phyloP scores from a whole-genome alignment of 1,284 basidiomycete species.

The Hymenochaete sp. region DNA sequence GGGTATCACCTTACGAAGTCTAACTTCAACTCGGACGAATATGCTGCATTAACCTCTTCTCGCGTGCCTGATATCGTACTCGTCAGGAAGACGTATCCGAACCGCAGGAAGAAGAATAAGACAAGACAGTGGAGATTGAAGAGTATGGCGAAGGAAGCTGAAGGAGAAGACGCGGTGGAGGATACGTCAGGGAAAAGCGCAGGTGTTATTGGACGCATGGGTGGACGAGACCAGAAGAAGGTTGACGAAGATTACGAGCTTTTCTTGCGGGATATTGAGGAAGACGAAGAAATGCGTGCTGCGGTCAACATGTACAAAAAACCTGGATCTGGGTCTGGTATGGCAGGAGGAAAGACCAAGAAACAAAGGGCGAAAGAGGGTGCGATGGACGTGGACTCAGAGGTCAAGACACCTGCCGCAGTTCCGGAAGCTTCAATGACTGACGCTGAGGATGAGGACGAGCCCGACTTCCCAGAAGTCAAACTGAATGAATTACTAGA shows the following conservation, averaged over 20 bases:
- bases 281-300: constrained; percentile 88
- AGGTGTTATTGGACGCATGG: constrained; percentile 83
- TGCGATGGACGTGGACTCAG: constrained; percentile 71
- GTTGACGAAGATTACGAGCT: constrained; percentile 96
- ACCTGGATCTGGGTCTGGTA: constrained; percentile 37
- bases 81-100: constrained; percentile 94
- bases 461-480: constrained; percentile 86
- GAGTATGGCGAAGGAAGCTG: constrained; percentile 90
- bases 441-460: constrained; percentile 54
- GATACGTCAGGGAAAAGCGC: constrained; percentile 36
- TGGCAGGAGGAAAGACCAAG: constrained; percentile 40
- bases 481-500: constrained; percentile 85
- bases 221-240: constrained; percentile 86
- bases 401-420: constrained; percentile 26
- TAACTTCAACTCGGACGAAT: constrained; percentile 92
- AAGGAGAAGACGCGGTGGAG: constrained; percentile 59
- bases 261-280: constrained; percentile 93
- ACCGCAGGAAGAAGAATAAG: constrained; percentile 86
- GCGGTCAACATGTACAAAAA: constrained; percentile 87
- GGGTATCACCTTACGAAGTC: constrained; percentile 85
- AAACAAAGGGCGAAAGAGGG: constrained; percentile 37
- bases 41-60: constrained; percentile 63
- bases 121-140: constrained; percentile 83
- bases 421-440: constrained; percentile 27
- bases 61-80: constrained; percentile 89